Evolutionary conservation across 2,329 filamentous ascomycete genomes (phyloP), one percentile per base, ranked within the genome.

Genomic region (Diaporthe citriasiana): DNA sequence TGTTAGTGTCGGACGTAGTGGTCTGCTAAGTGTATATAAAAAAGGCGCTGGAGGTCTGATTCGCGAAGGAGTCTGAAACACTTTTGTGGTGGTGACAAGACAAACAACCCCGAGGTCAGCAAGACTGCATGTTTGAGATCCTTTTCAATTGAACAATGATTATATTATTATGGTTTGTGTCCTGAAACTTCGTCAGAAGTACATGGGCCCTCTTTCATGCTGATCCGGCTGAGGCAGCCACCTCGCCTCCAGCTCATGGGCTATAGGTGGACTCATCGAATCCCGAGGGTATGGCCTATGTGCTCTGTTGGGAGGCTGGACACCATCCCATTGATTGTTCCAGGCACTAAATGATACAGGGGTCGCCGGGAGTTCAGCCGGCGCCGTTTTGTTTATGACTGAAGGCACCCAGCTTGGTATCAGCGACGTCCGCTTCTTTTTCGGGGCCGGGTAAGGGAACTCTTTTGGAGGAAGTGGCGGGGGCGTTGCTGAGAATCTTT

Each of bases 381-480:
- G 74, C 10, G 45, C 17, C n/a, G 74, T 71, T 15, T 45, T 70
- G n/a, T 75, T 75, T 4, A 75, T 60, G 13, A 73, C 40, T 15
- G 74, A 74, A 10, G 74, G 74, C 12, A 73, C 74, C 74, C 74
- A 75, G 53, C 74, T 75, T 27, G 56, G 51, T 51, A 68, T 40
- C 27, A 73, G 38, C 10, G 74, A 75, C 35, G 30, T 74, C 19
- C 74, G 74, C 30, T 75, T 75, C 60, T 40, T 75, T 53, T 60
- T 75, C 17, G 60, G 59, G 42, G 59, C 8, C 27, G 45, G 63
- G 15, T 71, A 69, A 27, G 50, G 45, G 4, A 51, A 47, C 42
- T 75, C 72, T 15, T 75, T 75, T 0, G 59, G 74, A 25, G 74
- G 74, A 17, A 74, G n/a, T 15, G 74, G 74, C 40, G 74, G 74